Evolutionary conservation across 2,329 filamentous ascomycete species (phyloP).

Genomic region (Dactylellina sp.): DNA sequence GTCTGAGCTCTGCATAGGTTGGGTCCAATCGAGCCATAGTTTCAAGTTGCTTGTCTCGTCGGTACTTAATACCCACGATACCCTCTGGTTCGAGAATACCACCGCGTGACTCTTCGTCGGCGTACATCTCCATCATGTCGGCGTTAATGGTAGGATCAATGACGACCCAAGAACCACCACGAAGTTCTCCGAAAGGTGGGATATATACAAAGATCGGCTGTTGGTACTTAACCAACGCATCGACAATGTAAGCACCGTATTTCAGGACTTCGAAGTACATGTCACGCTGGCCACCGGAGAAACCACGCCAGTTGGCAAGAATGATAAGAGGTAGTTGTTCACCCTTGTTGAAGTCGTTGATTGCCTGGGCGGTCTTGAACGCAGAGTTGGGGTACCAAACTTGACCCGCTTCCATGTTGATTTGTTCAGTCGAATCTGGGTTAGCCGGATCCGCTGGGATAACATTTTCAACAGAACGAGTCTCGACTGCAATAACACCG

Average conservation of each 20-base stretch:
- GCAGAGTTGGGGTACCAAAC: slow-evolving; percentile 99
- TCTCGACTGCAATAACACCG: slow-evolving; percentile 98
- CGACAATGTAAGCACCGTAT: slow-evolving; percentile 98
- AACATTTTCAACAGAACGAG: slow-evolving; percentile 94
- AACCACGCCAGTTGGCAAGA: slow-evolving; percentile 99
- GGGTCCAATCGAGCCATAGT: slow-evolving; percentile 95
- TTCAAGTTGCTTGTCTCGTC: slow-evolving; percentile 94
- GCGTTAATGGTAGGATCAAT: slow-evolving; percentile 99
- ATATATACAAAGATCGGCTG: slow-evolving; percentile 99
- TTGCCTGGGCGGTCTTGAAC: slow-evolving; percentile 99
- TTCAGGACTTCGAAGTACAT: slow-evolving; percentile 99
- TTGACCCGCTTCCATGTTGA: slow-evolving; percentile 93
- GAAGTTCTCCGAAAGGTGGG: slow-evolving; percentile 92
- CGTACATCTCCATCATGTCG: slow-evolving; percentile 98
- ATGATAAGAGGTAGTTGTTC: slow-evolving; percentile 99
- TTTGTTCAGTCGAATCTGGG: slow-evolving; percentile 96
- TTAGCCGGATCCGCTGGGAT: slow-evolving; percentile 97
- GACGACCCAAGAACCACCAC: slow-evolving; percentile 99
- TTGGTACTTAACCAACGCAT: slow-evolving; percentile 97
- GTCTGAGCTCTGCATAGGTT: slow-evolving; percentile 84
- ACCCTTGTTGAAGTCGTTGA: slow-evolving; percentile 98
- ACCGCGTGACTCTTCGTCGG: slow-evolving; percentile 91
- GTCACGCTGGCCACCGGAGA: slow-evolving; percentile 98
- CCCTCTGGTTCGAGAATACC: slow-evolving; percentile 98
- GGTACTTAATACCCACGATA: slow-evolving; percentile 98